Conservation (phyloP, 1,139 yeast species). For the Taphrina sp. region DNA sequence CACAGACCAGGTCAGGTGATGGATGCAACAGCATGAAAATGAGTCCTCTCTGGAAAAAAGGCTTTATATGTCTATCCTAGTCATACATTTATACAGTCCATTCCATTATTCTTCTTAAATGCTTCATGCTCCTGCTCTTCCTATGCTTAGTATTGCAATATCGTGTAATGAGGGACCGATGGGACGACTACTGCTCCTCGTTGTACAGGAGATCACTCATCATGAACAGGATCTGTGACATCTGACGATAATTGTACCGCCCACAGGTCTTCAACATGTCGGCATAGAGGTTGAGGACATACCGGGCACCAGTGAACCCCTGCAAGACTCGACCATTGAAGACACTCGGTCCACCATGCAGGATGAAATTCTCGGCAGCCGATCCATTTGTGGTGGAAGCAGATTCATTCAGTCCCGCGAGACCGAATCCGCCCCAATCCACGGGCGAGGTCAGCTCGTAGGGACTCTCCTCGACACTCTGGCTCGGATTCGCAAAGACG, state of each 20-base stretch:
- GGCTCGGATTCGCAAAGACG: slow-evolving; percentile 12
- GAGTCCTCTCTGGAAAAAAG: too few relatives aligned
- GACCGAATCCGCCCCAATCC: slow-evolving; percentile 22
- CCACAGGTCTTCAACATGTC: slow-evolving; percentile 26
- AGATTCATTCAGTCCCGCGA: slow-evolving; percentile 17
- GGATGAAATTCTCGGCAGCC: slow-evolving; percentile 10
- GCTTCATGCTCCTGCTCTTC: too few relatives aligned
- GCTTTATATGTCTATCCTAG: too few relatives aligned
- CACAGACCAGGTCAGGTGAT: too few relatives aligned
- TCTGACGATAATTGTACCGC: slow-evolving; percentile 14
- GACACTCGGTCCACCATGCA: slow-evolving; percentile 12
- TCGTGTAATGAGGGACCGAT: too few relatives aligned
- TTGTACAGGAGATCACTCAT: slow-evolving; percentile 5
- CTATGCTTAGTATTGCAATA: too few relatives aligned
- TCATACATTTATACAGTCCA: too few relatives aligned
- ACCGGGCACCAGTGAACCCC: slow-evolving; percentile 23
- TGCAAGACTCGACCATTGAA: slow-evolving; percentile 6
- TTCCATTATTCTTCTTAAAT: too few relatives aligned
- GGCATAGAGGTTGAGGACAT: slow-evolving; percentile 16
- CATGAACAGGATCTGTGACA: slow-evolving; percentile 17
- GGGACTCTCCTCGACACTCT: background rate
- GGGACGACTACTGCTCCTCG: too few relatives aligned
- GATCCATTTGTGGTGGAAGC: slow-evolving; percentile 12
- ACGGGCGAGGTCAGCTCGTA: slow-evolving; percentile 17
- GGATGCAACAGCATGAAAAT: too few relatives aligned